Evolutionary conservation across 2,329 filamentous ascomycete genomes (phyloP), one percentile per base, ranked within the genome.

Genomic region (Paecilomyces niveus): DNA sequence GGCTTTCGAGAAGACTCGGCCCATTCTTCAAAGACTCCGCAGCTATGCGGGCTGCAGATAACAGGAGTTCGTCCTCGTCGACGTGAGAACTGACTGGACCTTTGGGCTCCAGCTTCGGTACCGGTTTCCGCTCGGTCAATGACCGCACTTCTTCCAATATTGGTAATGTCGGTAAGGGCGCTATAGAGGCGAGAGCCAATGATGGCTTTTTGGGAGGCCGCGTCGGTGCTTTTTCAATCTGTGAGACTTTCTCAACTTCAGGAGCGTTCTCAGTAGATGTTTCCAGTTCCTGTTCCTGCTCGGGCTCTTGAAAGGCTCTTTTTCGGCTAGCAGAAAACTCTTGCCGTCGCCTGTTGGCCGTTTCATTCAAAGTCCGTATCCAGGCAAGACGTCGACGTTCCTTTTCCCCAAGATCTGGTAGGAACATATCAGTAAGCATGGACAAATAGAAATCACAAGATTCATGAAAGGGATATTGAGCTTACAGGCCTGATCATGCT

Each of bases 41-140:
- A 21, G 72, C 71, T 50, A 77, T 75, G 9, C 75, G 72, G 9
- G 75, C 75, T 5, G 73, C 72, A 29, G 68, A 74, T 18, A 77
- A 66, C 11, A 76, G 68, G 9, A 77, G 63, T 62, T 77, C 75
- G 54, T 77, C 75, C 60, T 76, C 70, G 39, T 77, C 73, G 39
- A 77, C 67, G 58, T 71, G 66, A 53, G 57, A 63, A 21, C 62
- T 62, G 56, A 64, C 65, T 3, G 61, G 62, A 11, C 60, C 54
- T 39, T 67, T 63, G 10, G 62, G 57, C 33, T 68, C 63, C 18
- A 63, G 58, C 22, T 68, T 62, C 11, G 59, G 57, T 9, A 57
- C 50, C 1, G 63, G 60, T 54, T 67, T 72, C 29, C 64, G 64
- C 3, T 68, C 60, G 3, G 64, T 68, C 56, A 71, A 59, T 6